A percentile compares a stretch with the other conserved stretches of the same genome.
These are phyloP conservation scores for Echium plantagineum DNA, from an alignment of 257 asterid species.

Conservation along the genomic window DNA sequence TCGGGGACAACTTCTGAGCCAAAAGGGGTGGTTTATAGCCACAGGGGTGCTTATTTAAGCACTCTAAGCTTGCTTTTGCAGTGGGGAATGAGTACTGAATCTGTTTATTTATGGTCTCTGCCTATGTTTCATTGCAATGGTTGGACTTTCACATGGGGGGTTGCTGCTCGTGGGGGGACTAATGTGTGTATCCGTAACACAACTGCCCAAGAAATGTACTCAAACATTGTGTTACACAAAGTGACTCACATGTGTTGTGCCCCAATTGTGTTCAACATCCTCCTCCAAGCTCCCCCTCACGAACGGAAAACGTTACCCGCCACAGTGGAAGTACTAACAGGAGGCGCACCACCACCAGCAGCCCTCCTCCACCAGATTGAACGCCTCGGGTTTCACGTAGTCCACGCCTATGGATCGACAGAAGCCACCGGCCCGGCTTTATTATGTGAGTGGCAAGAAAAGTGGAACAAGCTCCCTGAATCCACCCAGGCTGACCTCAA, in stretches of 20 bases:
- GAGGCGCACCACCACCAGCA: constrained; percentile 84
- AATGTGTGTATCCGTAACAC: constrained; percentile 74
- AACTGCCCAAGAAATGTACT: constrained; percentile 52
- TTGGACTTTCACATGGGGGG: constrained; percentile 90
- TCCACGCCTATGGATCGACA: constrained; percentile 76
- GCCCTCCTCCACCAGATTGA: constrained; percentile 48
- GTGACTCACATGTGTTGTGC: constrained; percentile 95
- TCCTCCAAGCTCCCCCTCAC: constrained; percentile 15
- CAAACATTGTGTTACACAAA: constrained; percentile 30
- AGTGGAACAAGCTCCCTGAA: constrained; percentile 36
- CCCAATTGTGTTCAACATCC: constrained; percentile 55
- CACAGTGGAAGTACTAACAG: constrained; percentile 49
- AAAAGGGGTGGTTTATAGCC: constrained; percentile 81
- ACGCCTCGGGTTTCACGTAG: constrained; percentile 53
- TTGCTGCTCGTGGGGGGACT: constrained; percentile 83
- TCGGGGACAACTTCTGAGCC: constrained; percentile 86
- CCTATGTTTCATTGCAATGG: constrained; percentile 96
- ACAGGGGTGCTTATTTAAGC: constrained; percentile 69
- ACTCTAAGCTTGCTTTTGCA: constrained; percentile 57
- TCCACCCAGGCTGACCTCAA: constrained; percentile 38
- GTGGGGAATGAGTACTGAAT: constrained; percentile 66
- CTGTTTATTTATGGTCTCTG: constrained; percentile 81
- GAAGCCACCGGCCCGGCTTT: constrained; percentile 91
- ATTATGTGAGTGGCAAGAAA: constrained; percentile 61
- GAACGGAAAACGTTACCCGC: constrained; percentile 25